Percentiles rank a stretch among this genome's conserved stretches.
Evolutionary conservation across 2,329 filamentous ascomycete species (phyloP).

Genomic region (Cordyceps militaris): DNA sequence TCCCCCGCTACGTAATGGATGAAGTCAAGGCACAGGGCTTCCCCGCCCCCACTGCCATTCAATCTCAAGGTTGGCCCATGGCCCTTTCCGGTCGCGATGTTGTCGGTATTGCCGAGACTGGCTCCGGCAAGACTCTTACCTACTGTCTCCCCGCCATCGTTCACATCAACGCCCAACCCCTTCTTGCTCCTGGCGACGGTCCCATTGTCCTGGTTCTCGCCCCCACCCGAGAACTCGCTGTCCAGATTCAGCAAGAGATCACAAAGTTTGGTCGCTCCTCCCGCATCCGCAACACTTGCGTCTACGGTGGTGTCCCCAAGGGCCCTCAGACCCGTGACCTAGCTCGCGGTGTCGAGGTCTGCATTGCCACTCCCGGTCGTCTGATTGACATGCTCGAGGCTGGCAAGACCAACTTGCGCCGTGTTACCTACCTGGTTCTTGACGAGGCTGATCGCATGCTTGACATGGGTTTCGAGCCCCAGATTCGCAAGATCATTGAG

Average conservation of each 20-base stretch:
- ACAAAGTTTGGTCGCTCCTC: conserved; percentile 98
- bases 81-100: conserved; percentile 96
- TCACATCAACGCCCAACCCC: conserved; percentile 98
- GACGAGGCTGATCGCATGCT: conserved; percentile 99
- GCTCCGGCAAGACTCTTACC: conserved; percentile 96
- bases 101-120: conserved; percentile 97
- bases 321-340: conserved; percentile 95
- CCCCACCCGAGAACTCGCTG: conserved; percentile 93
- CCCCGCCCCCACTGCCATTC: conserved; percentile 86
- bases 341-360: conserved; percentile 91
- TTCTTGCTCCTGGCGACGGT: conserved; percentile 88
- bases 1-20: conserved; percentile 94
- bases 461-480: conserved; percentile 99
- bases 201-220: conserved; percentile 95
- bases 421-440: conserved; percentile 95
- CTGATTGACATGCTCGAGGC: conserved; percentile 98
- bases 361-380: conserved; percentile 95
- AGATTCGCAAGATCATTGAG: conserved; percentile 96
- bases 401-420: conserved; percentile 94
- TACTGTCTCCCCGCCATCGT: conserved; percentile 98
- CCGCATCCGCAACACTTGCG: conserved; percentile 95
- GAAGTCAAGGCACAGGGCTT: conserved; percentile 99
- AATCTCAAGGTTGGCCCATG: conserved; percentile 99
- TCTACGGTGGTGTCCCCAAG: conserved; percentile 98
- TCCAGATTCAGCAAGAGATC: conserved; percentile 98